A percentile compares a stretch with the other conserved stretches of the same genome.
Conservation (phyloP, 2,329 filamentous ascomycete species). For the Pseudogymnoascus sp. region DNA sequence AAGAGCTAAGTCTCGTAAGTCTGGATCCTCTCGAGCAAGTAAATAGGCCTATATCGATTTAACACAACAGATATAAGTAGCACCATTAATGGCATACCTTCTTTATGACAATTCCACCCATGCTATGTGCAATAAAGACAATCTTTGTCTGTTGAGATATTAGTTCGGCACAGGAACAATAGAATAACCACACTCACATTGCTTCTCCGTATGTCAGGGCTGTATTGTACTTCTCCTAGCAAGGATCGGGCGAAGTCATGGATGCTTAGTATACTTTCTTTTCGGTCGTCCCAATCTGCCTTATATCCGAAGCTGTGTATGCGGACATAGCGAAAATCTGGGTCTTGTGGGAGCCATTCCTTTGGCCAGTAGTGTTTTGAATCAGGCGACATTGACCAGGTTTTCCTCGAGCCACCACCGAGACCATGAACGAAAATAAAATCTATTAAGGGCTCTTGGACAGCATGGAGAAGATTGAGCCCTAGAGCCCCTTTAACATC, state of each 20-base stretch:
- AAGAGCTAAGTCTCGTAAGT: constrained; percentile 16
- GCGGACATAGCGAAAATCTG: constrained; percentile 22
- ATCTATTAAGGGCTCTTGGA: constrained; percentile 27
- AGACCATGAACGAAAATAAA: constrained; percentile 35
- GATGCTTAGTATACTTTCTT: constrained; percentile 21
- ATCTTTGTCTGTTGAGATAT: constrained; percentile 13
- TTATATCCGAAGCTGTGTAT: constrained; percentile 30
- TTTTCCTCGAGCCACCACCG: constrained; percentile 31
- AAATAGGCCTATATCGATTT: constrained; percentile 8
- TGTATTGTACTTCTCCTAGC: constrained; percentile 22
- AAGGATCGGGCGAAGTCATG: constrained; percentile 29
- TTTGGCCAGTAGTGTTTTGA: constrained; percentile 32
- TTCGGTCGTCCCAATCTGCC: constrained; percentile 23
- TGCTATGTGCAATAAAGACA: constrained; percentile 29
- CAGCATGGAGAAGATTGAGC: constrained; percentile 12
- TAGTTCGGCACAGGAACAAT: too few relatives aligned
- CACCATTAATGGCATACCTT: constrained; percentile 16
- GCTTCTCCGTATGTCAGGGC: constrained; percentile 16
- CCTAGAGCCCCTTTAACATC: constrained; percentile 13
- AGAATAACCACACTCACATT: too few relatives aligned
- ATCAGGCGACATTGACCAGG: constrained; percentile 32
- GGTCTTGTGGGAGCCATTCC: constrained; percentile 30
- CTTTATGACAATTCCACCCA: constrained; percentile 31
- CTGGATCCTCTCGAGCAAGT: constrained; percentile 19
- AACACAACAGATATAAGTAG: too few relatives aligned